Percentiles rank a stretch among this genome's conserved stretches.
These are phyloP conservation scores for Fusarium goolgardi DNA, from an alignment of 2,329 filamentous ascomycete genomes.

Conservation along the genomic window DNA sequence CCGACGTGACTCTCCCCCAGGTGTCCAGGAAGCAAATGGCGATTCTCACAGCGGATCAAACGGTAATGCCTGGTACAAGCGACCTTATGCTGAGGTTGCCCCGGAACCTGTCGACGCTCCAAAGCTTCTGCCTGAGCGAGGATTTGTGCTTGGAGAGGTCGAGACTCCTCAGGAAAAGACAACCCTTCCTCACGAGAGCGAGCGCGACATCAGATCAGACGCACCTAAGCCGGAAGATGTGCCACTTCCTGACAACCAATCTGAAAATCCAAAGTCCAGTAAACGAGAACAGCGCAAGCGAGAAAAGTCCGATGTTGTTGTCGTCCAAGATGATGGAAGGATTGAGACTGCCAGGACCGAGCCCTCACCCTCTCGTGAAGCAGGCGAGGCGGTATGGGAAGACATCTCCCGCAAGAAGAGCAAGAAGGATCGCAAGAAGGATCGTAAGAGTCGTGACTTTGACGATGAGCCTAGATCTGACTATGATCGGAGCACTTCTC, in stretches of 20 bases:
- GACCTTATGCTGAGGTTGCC: conserved; percentile 62
- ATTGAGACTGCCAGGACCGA: conserved; percentile 33
- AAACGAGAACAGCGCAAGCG: conserved; percentile 56
- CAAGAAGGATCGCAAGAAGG: conserved; percentile 50
- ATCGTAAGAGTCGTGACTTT: conserved; percentile 46
- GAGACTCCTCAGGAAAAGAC: conserved; percentile 55
- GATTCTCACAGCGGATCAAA: conserved; percentile 52
- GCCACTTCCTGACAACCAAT: conserved; percentile 41
- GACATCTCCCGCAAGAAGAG: conserved; percentile 50
- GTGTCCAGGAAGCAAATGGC: conserved; percentile 61
- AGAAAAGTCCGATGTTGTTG: conserved; percentile 52
- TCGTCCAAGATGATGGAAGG: conserved; percentile 46
- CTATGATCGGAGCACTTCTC: conserved; percentile 19
- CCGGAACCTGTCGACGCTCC: conserved; percentile 53
- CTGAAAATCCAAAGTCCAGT: conserved; percentile 46
- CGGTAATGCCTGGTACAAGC: conserved; percentile 57
- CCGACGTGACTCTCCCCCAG: conserved; percentile 71
- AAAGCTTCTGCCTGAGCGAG: conserved; percentile 51
- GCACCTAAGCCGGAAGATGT: conserved; percentile 35
- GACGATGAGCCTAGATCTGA: conserved; percentile 43
- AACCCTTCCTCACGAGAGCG: conserved; percentile 35
- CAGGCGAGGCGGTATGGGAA: conserved; percentile 42
- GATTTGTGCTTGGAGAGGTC: conserved; percentile 62
- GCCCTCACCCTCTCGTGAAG: conserved; percentile 31
- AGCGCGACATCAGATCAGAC: conserved; percentile 15